Evolutionary conservation across 768 basidiomycete species (phyloP), one percentile per base, ranked within the genome.

Genomic region (Melanogaster broomeanus): DNA sequence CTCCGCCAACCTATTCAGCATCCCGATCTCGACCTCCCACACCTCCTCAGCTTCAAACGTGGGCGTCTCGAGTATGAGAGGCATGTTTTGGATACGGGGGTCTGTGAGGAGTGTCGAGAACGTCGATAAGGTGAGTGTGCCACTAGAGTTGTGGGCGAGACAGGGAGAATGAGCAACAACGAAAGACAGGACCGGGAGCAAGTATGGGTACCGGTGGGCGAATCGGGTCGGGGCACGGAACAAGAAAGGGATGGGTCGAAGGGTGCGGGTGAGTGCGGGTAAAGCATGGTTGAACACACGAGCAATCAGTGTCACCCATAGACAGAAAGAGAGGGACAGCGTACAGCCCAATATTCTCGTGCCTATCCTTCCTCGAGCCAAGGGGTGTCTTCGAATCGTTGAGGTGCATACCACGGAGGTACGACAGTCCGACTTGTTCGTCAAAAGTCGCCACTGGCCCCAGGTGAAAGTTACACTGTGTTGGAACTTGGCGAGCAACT

Each of bases 301-400:
- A 3, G 35, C 2, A 18, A 34, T 31, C 15, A 27, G 16, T 13
- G 46, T 18, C 15, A 35, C 43, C 10, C 28, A 12, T 11, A 42
- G 21, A 35, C 12, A 30, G 22, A 42, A 35, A 35, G 37, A 31
- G 16, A 48, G 33, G 1, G 30, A 42, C 35, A 6, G 77, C 87
- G 55, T 61, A 90, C 87, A 89, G 65, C 19, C 93, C 93, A 33
- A 94, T 85, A 55, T 91, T 93, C 66, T 92, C 84, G 58, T 94
- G 93, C 34, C 89, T 71, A 60, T 94, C 93, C 57, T 82, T 85
- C 58, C 79, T 85, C 12, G 86, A 85, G 3, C 75, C 79, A 12
- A 82, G 73, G 1, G 71, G 73, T 9, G 77, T 79, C 65, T 90
- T 90, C 12, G 88, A 88, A 64, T 93, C 92, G 62, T 95, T 95